Percentiles rank a stretch among this genome's conserved stretches.
Evolutionary conservation across 768 basidiomycete genomes (phyloP).

Genomic region (Tricholoma flavovirens): DNA sequence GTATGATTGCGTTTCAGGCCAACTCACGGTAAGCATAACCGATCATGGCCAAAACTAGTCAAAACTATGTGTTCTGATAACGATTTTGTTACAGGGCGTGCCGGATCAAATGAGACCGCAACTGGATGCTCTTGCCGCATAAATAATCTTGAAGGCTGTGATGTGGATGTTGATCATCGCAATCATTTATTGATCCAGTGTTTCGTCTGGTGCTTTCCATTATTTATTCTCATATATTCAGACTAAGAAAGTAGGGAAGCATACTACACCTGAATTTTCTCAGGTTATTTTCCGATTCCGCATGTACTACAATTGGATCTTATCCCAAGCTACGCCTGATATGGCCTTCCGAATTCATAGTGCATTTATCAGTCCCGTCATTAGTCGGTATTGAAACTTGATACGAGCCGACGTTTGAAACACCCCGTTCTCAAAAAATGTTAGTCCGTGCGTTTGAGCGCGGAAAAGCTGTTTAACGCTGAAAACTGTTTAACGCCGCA

Average conservation of each 20-base stretch:
- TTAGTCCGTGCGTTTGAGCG: too few relatives aligned
- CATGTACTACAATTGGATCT: neutral
- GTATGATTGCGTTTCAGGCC: slow-evolving; percentile 24
- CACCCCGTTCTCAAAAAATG: too few relatives aligned
- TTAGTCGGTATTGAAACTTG: too few relatives aligned
- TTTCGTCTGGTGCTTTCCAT: too few relatives aligned
- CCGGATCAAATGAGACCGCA: slow-evolving; percentile 20
- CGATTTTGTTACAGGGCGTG: slow-evolving; percentile 13
- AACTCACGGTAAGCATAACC: slow-evolving; percentile 16
- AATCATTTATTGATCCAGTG: neutral
- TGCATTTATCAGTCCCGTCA: too few relatives aligned
- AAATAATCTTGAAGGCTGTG: neutral
- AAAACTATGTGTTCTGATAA: neutral
- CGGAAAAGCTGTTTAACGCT: too few relatives aligned
- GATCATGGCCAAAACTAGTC: neutral
- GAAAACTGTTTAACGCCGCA: too few relatives aligned
- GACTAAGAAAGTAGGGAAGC: too few relatives aligned
- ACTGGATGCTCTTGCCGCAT: neutral
- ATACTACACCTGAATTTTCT: too few relatives aligned
- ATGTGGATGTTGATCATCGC: neutral
- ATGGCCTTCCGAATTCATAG: neutral
- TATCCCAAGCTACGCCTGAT: neutral
- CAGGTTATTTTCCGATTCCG: too few relatives aligned
- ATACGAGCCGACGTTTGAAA: too few relatives aligned
- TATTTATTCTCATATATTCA: too few relatives aligned